Conservation (phyloP, 1,284 basidiomycete genomes). For the Cryptococcus hybrid region DNA sequence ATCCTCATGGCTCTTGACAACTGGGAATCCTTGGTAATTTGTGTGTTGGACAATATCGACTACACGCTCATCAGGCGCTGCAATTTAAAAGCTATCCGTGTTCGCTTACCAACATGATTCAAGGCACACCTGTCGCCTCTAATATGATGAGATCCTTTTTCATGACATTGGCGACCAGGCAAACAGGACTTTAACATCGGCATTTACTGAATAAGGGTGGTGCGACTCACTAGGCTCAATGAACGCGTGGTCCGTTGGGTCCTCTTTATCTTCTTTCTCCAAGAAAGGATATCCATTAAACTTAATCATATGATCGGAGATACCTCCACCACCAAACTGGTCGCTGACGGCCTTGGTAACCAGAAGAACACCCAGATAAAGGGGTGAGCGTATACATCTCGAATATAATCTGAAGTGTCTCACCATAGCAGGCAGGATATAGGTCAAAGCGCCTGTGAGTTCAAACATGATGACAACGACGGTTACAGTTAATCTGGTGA, state of each 20-base stretch:
- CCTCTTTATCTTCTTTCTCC: conserved; percentile 76
- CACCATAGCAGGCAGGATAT: conserved; percentile 98
- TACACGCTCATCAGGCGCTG: conserved; percentile 32
- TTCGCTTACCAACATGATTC: conserved; percentile 48
- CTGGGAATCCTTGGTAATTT: conserved; percentile 86
- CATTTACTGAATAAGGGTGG: background rate
- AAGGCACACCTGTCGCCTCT: conserved; percentile 72
- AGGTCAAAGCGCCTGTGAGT: conserved; percentile 95
- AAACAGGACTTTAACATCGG: conserved; percentile 8
- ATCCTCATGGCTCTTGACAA: conserved; percentile 60
- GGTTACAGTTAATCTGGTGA: conserved; percentile 95
- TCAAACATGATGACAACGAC: conserved; percentile 99
- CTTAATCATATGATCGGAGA: conserved; percentile 94
- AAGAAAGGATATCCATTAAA: conserved; percentile 98
- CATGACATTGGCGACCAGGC: conserved; percentile 83
- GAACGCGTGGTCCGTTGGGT: conserved; percentile 82
- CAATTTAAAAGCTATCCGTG: background rate
- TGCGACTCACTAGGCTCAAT: conserved; percentile 70
- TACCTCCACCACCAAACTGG: conserved; percentile 85
- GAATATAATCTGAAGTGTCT: conserved; percentile 19
- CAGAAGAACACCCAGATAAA: conserved; percentile 75
- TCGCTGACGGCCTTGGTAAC: conserved; percentile 99
- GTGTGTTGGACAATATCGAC: conserved; percentile 68
- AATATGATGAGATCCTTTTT: conserved; percentile 71
- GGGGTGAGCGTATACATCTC: conserved; percentile 6